These are phyloP conservation scores for Fusarium agapanthi DNA, from an alignment of 2,329 filamentous ascomycete species.

Conservation along the genomic window DNA sequence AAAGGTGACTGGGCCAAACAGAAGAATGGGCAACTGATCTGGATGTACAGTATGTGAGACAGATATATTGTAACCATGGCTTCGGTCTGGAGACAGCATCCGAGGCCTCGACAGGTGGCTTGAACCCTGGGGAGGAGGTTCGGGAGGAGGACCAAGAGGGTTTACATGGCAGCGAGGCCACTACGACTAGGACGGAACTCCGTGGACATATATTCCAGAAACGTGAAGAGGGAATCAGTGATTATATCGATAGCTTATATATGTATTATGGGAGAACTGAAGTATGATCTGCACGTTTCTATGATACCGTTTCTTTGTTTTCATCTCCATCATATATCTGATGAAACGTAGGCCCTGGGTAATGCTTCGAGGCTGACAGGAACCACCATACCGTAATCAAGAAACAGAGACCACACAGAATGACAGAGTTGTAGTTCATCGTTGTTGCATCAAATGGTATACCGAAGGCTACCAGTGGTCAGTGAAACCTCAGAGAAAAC, in stretches of 20 bases:
- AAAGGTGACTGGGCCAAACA: no score
- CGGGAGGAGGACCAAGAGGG: no score
- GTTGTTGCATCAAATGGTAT: conserved; percentile 35
- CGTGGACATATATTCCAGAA: not conserved
- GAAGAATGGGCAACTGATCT: no score
- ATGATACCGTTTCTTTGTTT: not conserved
- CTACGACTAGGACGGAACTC: not conserved
- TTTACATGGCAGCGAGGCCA: not conserved
- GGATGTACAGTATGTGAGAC: no score
- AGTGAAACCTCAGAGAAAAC: not conserved
- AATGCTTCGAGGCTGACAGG: conserved; percentile 28
- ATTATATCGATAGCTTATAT: rapidly evolving
- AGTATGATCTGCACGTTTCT: rapidly evolving
- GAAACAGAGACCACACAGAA: conserved; percentile 25
- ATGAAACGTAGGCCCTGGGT: conserved; percentile 30
- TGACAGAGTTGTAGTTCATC: conserved; percentile 42
- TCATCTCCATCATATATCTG: not conserved
- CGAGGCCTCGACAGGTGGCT: no score
- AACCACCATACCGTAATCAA: conserved; percentile 37
- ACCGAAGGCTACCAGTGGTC: conserved; percentile 22
- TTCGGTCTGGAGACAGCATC: no score
- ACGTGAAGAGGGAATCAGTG: not conserved
- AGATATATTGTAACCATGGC: no score
- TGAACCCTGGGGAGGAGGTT: no score
- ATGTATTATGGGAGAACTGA: not conserved